Evolutionary conservation across 2,329 filamentous ascomycete genomes (phyloP).

Genomic region (Xylaria multiplex): DNA sequence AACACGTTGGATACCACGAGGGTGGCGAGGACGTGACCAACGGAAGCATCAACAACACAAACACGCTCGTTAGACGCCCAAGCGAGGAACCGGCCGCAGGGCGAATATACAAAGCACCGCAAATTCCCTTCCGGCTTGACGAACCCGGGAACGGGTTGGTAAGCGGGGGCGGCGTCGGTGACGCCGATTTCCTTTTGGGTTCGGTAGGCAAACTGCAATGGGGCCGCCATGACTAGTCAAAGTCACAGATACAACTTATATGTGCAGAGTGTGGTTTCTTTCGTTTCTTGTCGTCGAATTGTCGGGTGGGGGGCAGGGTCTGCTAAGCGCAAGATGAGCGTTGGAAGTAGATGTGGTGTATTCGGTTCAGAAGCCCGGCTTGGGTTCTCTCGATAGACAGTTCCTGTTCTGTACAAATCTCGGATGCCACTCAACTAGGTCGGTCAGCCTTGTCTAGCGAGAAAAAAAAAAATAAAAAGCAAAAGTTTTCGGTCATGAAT

Average conservation of each 20-base stretch:
- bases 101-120: constrained; percentile 94
- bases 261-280: constrained; percentile 40
- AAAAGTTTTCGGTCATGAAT: too few species aligned
- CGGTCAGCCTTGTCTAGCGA: constrained; percentile 21
- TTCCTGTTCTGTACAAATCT: constrained; percentile 20
- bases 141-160: constrained; percentile 86
- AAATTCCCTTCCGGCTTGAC: constrained; percentile 89
- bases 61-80: constrained; percentile 92
- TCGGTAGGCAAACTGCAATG: constrained; percentile 95
- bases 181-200: constrained; percentile 96
- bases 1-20: constrained; percentile 86
- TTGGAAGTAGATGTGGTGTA: constrained; percentile 10
- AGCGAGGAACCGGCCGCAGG: constrained; percentile 94
- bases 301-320: constrained; percentile 11
- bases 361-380: constrained; percentile 6
- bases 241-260: constrained; percentile 70
- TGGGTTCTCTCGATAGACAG: constrained; percentile 19
- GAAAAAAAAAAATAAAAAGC: background rate
- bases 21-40: constrained; percentile 77
- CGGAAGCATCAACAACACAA: constrained; percentile 82
- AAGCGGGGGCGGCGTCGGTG: constrained; percentile 89
- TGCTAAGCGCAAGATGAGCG: constrained; percentile 31
- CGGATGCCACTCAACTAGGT: constrained; percentile 8
- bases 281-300: constrained; percentile 44
- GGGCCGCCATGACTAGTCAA: constrained; percentile 93